These are phyloP conservation scores for Lotmaria passim DNA, from an alignment of 208 protist genomes.

Conservation along the genomic window DNA sequence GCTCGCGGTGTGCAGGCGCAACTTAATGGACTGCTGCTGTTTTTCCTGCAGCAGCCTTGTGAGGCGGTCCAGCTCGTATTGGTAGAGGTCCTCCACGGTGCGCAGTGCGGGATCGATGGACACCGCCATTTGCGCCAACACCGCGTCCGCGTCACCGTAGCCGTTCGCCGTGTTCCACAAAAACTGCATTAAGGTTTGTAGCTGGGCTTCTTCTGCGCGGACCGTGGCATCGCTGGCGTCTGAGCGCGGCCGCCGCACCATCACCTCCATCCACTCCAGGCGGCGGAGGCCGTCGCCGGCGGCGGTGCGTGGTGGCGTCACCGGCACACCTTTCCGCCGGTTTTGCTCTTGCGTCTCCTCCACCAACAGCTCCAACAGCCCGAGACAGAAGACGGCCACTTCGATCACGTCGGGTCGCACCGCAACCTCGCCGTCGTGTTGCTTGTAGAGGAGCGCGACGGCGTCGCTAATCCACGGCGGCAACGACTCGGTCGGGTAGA, in stretches of 20 bases:
- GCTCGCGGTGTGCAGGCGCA: background rate
- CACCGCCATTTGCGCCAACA: constrained; percentile 15
- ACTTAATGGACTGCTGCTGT: background rate
- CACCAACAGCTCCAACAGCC: constrained; percentile 25
- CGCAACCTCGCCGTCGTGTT: background rate
- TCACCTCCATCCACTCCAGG: constrained; percentile 25
- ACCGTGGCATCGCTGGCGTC: background rate
- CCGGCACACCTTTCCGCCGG: background rate
- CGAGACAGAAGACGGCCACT: constrained; percentile 27
- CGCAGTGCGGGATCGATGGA: constrained; percentile 13
- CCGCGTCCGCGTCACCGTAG: constrained; percentile 9
- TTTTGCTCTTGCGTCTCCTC: background rate
- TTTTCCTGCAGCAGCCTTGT: constrained; percentile 20
- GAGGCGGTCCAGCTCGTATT: constrained; percentile 27
- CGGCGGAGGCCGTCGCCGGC: constrained; percentile 2
- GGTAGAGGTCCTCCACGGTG: constrained; percentile 25
- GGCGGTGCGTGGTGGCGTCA: background rate
- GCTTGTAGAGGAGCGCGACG: constrained; percentile 11
- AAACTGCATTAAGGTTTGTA: constrained; percentile 23
- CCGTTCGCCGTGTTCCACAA: constrained; percentile 25
- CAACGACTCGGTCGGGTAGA: constrained; percentile 41
- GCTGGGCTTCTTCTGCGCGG: background rate
- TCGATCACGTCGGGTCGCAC: constrained; percentile 18
- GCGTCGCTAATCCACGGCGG: constrained; percentile 21
- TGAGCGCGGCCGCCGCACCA: background rate